Conservation (phyloP, 2,329 filamentous ascomycete genomes). For the Berkeleyomyces basicola region DNA sequence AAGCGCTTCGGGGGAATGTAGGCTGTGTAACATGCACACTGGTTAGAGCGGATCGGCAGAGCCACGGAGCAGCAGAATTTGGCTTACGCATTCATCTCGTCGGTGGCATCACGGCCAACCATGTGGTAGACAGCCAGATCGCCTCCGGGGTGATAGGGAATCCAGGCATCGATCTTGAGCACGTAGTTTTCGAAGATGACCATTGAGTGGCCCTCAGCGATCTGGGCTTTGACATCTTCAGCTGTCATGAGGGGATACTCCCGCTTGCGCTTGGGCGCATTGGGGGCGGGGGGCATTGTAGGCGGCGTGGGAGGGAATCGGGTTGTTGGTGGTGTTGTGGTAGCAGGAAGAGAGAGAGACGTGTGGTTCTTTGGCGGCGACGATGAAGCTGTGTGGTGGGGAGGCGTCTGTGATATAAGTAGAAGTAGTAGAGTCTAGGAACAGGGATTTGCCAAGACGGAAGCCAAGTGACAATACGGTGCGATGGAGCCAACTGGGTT, state of each 20-base stretch:
- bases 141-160: slow-evolving; percentile 81
- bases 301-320: not conserved
- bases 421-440: too few species aligned
- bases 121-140: slow-evolving; percentile 84
- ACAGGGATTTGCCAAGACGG: too few species aligned
- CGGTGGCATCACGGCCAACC: slow-evolving; percentile 84
- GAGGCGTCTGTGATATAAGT: too few species aligned
- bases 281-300: slow-evolving; percentile 4
- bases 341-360: not conserved
- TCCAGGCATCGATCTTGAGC: slow-evolving; percentile 75
- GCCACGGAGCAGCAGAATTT: not conserved
- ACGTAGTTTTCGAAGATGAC: slow-evolving; percentile 70
- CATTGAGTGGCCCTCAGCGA: slow-evolving; percentile 64
- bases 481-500: not conserved
- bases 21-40: slow-evolving; percentile 33
- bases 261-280: slow-evolving; percentile 12
- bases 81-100: slow-evolving; percentile 77
- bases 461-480: too few species aligned
- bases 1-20: slow-evolving; percentile 67
- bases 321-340: not conserved
- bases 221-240: slow-evolving; percentile 47
- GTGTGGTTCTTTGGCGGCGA: too few species aligned
- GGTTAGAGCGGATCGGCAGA: slow-evolving; percentile 13
- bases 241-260: slow-evolving; percentile 25
- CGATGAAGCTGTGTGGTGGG: too few species aligned